These are phyloP conservation scores for Colletotrichum spaethianum DNA, from an alignment of 2,329 filamentous ascomycete genomes.

Conservation along the genomic window DNA sequence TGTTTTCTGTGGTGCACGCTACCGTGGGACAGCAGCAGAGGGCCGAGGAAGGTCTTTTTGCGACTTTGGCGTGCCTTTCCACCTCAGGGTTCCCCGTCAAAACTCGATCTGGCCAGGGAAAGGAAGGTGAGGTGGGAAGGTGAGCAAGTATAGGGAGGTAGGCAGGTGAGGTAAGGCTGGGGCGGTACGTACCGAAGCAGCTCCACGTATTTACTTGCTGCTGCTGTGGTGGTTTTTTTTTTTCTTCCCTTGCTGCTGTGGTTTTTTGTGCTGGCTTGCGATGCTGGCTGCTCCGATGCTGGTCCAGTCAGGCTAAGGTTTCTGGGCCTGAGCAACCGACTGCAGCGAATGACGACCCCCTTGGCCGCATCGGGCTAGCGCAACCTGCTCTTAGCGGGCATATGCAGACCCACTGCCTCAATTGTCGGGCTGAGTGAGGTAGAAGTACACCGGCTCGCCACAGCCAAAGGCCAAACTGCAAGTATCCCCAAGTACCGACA, in stretches of 20 bases:
- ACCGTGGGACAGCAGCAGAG: not conserved
- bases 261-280: not conserved
- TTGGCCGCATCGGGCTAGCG: conserved; percentile 21
- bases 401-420: conserved; percentile 38
- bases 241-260: not conserved
- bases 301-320: conserved; percentile 31
- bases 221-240: not conserved
- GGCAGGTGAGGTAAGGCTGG: not conserved
- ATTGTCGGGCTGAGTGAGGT: conserved; percentile 26
- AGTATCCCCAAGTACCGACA: conserved; percentile 6
- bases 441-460: not conserved
- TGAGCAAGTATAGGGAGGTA: not conserved
- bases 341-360: conserved; percentile 40
- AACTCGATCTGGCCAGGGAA: not conserved
- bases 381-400: conserved; percentile 4
- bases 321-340: conserved; percentile 36
- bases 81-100: not conserved
- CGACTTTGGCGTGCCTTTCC: no score
- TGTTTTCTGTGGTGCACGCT: not conserved
- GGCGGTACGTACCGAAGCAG: not conserved
- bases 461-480: not conserved
- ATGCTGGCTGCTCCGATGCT: not conserved
- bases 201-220: not conserved
- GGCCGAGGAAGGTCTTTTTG: not conserved
- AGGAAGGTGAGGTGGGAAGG: not conserved